Evolutionary conservation across 345 rosid species (phyloP), one percentile per base, ranked within the genome.

Genomic region (Brassica carinata): DNA sequence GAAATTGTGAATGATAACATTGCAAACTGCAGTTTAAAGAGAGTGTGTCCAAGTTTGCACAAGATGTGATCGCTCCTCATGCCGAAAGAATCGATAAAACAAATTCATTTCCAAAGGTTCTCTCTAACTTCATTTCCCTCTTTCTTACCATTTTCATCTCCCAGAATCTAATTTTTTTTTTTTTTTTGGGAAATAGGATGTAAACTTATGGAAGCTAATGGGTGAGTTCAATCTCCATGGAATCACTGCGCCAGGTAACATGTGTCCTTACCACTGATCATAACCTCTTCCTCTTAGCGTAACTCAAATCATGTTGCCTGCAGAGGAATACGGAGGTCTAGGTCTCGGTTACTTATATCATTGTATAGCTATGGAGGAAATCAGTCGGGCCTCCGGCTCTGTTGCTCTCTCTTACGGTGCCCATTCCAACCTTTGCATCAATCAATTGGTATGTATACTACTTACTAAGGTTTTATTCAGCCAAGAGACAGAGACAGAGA

Each of bases 261-360:
- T n/a, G 5, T 67, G 57, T 51, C 57, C 58, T 4, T 14, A 48
- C 3, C 15, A 51, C 18, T 14, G 58, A 51, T 51, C 58, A 51
- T 14, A 13, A 13, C 5, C 7, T 4, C 1, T 14, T 51, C 7
- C 5, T 40, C 3, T 38, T 8, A 8, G 34, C 5, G 6, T 7
- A 43, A 14, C 58, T 53, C 58, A 53, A 53, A 53, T 48, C 55
- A 48, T 48, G 55, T 48, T 72, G 17, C 68, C 66, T 83, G 64
- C 59, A 95, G 99, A 91, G 96, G 98, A 89, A 80, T 89, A 89
- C 83, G 99, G 99, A 82, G 98, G 99, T 64, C 88, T 95, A 82
- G 97, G 98, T 67, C 99, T 95, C 78, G 98, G 98, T 81, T 95
- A 95, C 82, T 84, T 92, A 88, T 95, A 90, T 77, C 98, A 93